Evolutionary conservation across 192 early-diverging fungal genomes (phyloP), one percentile per base, ranked within the genome.

Genomic region (Backusella tarrabulga): DNA sequence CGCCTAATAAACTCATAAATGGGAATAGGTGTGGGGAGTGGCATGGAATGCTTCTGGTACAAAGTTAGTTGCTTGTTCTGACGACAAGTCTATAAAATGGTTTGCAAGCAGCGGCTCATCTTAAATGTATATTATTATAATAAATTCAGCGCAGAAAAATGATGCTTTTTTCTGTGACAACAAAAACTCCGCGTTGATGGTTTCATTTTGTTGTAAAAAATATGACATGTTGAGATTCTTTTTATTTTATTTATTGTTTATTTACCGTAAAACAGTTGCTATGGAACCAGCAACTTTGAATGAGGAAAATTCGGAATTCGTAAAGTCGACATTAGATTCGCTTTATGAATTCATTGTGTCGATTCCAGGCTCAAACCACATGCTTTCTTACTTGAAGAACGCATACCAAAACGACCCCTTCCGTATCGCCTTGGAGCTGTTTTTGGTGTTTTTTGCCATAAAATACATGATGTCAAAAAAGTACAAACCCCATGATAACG

Each of bases 341-440:
- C 67, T 87, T 32, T 83, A 80, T 46, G 76, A 80, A 17, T 73
- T 78, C 6, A 76, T 88, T 3, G 71, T 79, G 36, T 73, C 85
- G 32, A 86, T 94, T 72, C 95, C 95, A 4, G 95, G 95, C 3
- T 92, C 92, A 38, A 85, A 84, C 19, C 88, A 96, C 69, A 88
- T 90, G 6, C 85, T 91, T 79, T 86, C 88, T 76, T 97, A 98
- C 84, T 86, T 97, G 73, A 91, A 93, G 81, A 93, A 90, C 77
- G 95, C 94, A 44, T 93, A 99, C 89, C 95, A 97, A 85, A 89
- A 99, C 82, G 97, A 97, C 85, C 96, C 95, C 1, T 92, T 94
- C 83, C 91, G 97, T 75, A 90, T 92, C 19, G 85, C 92, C 17
- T 87, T 99, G 7, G 97, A 99, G 72, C 79, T 93, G 9, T 88